Evolutionary conservation across 2,329 filamentous ascomycete species (phyloP).

Genomic region (Monilinia fructicola): DNA sequence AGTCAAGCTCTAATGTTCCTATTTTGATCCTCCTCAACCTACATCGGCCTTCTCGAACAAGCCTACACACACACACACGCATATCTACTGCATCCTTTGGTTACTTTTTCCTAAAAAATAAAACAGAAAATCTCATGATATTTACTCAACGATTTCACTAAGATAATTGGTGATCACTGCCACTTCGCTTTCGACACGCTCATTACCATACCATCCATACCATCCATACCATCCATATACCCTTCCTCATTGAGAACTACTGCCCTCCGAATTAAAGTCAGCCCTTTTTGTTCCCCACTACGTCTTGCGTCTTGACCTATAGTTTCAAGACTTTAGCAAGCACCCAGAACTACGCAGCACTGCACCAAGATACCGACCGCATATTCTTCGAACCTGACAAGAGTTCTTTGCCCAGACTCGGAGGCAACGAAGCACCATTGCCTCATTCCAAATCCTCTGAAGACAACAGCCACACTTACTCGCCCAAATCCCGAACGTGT

Average conservation of each 20-base stretch:
- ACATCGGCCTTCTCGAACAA: constrained; percentile 10
- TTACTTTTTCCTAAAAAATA: constrained; percentile 5
- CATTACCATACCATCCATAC: constrained; percentile 11
- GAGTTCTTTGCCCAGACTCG: constrained; percentile 5
- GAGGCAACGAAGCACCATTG: constrained; percentile 15
- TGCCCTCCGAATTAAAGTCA: constrained; percentile 4
- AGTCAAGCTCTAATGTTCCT: constrained; percentile 15
- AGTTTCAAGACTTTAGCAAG: constrained; percentile 8
- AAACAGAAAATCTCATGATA: constrained; percentile 7
- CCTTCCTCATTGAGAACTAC: background rate
- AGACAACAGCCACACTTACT: constrained; percentile 17
- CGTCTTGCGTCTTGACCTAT: constrained; percentile 6
- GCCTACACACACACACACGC: background rate
- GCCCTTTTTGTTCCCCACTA: constrained; percentile 5
- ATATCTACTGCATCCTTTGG: background rate
- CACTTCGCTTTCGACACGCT: constrained; percentile 6
- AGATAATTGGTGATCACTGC: constrained; percentile 9
- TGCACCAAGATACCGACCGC: constrained; percentile 15
- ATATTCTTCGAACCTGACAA: constrained; percentile 12
- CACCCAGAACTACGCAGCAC: constrained; percentile 12
- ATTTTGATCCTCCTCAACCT: constrained; percentile 2
- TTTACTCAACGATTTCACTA: constrained; percentile 8
- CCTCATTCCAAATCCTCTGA: constrained; percentile 18
- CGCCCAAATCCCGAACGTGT: constrained; percentile 20
- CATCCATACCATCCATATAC: constrained; percentile 12